Evolutionary conservation across 75 land plant genomes (phyloP).

Genomic region (Pseudotsuga menziesii): DNA sequence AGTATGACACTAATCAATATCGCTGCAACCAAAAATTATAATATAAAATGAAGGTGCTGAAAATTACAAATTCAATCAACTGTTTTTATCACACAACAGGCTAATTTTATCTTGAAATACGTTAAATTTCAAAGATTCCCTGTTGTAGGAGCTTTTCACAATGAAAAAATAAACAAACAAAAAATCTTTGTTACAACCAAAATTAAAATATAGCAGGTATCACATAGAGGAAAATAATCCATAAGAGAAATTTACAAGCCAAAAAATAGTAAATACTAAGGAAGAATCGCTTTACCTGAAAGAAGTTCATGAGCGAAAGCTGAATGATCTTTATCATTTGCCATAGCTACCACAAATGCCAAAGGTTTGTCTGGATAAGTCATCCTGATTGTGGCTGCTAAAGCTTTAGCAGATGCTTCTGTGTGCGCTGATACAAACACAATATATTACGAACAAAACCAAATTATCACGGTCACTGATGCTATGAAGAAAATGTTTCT

Average conservation of each 20-base stretch:
- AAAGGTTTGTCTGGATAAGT: conserved; percentile 39
- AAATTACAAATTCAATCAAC: too few species aligned
- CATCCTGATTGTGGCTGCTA: conserved; percentile 53
- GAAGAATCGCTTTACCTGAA: conserved; percentile 31
- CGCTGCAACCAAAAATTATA: too few species aligned
- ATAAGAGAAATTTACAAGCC: not conserved
- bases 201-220: too few species aligned
- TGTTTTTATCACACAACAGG: too few species aligned
- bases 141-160: too few species aligned
- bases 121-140: too few species aligned
- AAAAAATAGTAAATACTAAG: not conserved
- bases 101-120: too few species aligned
- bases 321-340: conserved; percentile 83
- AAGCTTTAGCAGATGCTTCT: conserved; percentile 76
- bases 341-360: conserved; percentile 89
- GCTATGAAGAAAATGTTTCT: not conserved
- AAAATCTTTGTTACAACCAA: too few species aligned
- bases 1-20: too few species aligned
- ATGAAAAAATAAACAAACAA: too few species aligned
- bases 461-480: not conserved
- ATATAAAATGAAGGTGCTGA: too few species aligned
- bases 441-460: not conserved
- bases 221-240: not conserved
- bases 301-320: conserved; percentile 70
- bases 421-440: conserved; percentile 71